phyloP scores from a whole-genome alignment of 2,329 filamentous ascomycete genomes.

The Pseudogymnoascus sp. region DNA sequence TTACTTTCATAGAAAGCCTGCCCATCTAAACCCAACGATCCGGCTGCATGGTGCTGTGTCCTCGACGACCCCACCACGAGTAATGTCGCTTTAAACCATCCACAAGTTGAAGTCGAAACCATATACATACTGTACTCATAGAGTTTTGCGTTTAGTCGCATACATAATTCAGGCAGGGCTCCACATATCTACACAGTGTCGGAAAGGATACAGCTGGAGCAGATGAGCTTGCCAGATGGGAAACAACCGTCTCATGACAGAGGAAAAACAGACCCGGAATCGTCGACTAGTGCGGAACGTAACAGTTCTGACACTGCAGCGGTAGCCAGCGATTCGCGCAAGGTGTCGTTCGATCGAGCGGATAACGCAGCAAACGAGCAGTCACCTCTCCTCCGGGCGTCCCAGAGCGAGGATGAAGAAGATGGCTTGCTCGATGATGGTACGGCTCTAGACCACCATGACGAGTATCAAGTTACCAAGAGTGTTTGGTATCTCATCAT shows the following conservation, averaged over 20 bases:
- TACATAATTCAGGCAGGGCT: neutral
- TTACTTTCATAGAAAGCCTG: neutral
- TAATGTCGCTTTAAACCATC: neutral
- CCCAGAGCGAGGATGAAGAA: conserved; percentile 27
- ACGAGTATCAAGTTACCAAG: conserved; percentile 58
- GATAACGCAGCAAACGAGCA: conserved; percentile 34
- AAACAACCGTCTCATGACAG: conserved; percentile 9
- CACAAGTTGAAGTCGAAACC: neutral
- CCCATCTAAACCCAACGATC: neutral
- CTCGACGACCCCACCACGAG: neutral
- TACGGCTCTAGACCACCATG: conserved; percentile 33
- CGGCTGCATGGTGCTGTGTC: neutral
- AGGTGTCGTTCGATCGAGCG: conserved; percentile 16
- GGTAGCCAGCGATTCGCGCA: conserved; percentile 14
- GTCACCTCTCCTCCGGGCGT: conserved; percentile 42
- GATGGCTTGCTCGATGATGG: conserved; percentile 30
- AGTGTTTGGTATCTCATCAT: conserved; percentile 79
- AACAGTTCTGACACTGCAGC: conserved; percentile 9
- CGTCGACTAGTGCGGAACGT: neutral
- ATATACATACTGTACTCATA: neutral
- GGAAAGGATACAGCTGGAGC: neutral
- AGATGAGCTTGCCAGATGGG: conserved; percentile 14
- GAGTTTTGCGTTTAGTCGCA: neutral
- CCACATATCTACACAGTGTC: neutral
- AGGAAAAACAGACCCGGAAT: conserved; percentile 9